Percentiles rank a stretch among this genome's conserved stretches.
Conservation (phyloP, 164 flowering plant genomes). For the Vitis amurensis region DNA sequence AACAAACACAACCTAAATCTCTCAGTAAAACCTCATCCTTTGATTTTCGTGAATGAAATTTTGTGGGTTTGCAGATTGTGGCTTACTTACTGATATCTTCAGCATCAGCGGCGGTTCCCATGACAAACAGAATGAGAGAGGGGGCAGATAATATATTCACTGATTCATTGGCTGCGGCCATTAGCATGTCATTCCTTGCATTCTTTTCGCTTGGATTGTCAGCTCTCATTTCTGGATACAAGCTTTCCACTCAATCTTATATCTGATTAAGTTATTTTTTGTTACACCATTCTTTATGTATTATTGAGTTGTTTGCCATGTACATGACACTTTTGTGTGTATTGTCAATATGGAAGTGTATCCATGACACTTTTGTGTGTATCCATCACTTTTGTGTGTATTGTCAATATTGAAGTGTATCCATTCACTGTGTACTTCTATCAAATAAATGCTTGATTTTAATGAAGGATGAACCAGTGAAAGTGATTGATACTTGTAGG, state of each 20-base stretch:
- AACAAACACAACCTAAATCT: too few species aligned
- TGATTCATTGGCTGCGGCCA: conserved; percentile 53
- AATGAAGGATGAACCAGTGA: too few species aligned
- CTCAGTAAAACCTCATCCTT: too few species aligned
- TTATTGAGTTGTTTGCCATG: neutral
- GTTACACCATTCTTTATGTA: neutral
- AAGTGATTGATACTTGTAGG: too few species aligned
- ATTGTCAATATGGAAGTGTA: too few species aligned
- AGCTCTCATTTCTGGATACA: conserved; percentile 58
- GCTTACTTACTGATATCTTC: conserved; percentile 64
- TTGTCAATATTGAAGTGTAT: too few species aligned
- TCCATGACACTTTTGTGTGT: too few species aligned
- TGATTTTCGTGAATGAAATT: too few species aligned
- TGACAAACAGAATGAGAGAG: conserved; percentile 61
- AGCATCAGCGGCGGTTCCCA: conserved; percentile 58
- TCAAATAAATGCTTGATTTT: too few species aligned
- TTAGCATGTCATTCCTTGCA: conserved; percentile 65
- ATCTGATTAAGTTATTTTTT: conserved; percentile 23
- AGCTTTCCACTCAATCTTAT: conserved; percentile 50
- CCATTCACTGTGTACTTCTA: too few species aligned
- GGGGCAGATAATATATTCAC: conserved; percentile 51
- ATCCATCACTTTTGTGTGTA: too few species aligned
- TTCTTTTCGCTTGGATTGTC: conserved; percentile 52
- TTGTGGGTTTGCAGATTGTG: conserved; percentile 30
- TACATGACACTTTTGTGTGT: neutral